Evolutionary conservation across 495 filamentous ascomycete species (phyloP), one percentile per base, ranked within the genome.

Genomic region (Hypoxylon rickii): DNA sequence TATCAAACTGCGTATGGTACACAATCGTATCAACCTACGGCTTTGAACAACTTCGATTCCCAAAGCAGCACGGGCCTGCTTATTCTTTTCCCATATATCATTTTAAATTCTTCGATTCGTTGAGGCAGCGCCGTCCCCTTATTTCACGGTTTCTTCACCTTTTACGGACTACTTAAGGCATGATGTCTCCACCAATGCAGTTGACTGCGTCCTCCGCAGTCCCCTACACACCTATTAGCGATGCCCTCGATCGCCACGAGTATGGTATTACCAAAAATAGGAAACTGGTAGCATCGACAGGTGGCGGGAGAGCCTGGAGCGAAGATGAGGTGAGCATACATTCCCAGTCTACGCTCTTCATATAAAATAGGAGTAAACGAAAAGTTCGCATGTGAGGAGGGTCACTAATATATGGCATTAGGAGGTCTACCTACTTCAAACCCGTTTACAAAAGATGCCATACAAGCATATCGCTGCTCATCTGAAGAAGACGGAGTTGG

Each of bases 391-490:
- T n/a, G n/a, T n/a, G n/a, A 12, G 34, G 4, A 36, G 3, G n/a
- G 42, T 41, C 18, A 63, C 40, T 45, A 51, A 66, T 61, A 56
- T 51, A 37, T 26, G 20, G 33, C 43, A 57, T 58, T 61, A 92
- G 88, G 89, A 92, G 75, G 81, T 85, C n/a, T 92, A 92, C 69
- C 84, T 92, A 31, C 81, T 92, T 55, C 87, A 89, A 67, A 92
- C 88, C 53, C 85, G 89, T 33, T 81, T 87, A 68, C 87, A 91
- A 59, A 91, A 91, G 74, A 89, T 92, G 83, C 88, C 89, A 1
- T 92, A 92, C 73, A 92, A 92, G 79, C 89, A 92, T 62, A 92
- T 92, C 65, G 89, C 89, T 50, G 82, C 84, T 50, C 84, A 90
- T 60, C 73, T 92, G 55, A 89, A 90, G 71, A 92, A 92, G 77